These are phyloP conservation scores for Colletotrichum camelliae DNA, from an alignment of 2,329 filamentous ascomycete genomes.

Conservation along the genomic window DNA sequence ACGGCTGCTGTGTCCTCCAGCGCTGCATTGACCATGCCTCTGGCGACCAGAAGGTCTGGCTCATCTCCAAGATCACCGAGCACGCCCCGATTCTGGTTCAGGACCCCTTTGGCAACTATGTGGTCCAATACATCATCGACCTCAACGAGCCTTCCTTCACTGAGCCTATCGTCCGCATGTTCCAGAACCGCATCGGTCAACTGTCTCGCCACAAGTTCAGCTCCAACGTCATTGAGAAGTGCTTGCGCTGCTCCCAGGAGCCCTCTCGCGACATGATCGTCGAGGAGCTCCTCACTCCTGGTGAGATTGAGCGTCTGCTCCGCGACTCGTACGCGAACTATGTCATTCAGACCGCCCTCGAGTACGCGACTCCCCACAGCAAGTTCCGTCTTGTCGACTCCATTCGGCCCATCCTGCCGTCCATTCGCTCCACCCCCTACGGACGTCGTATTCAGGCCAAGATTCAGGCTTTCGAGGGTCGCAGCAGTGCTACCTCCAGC, in stretches of 20 bases:
- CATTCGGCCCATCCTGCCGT: conserved; percentile 83
- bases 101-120: conserved; percentile 98
- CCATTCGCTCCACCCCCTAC: conserved; percentile 89
- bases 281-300: conserved; percentile 75
- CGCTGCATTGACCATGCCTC: conserved; percentile 98
- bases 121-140: conserved; percentile 98
- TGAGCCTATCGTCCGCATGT: conserved; percentile 83
- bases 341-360: conserved; percentile 94
- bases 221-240: conserved; percentile 98
- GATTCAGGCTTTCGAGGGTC: conserved; percentile 68
- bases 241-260: conserved; percentile 80
- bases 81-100: conserved; percentile 91
- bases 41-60: conserved; percentile 83
- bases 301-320: conserved; percentile 86
- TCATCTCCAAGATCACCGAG: conserved; percentile 86
- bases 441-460: conserved; percentile 93
- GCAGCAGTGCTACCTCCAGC: conserved; percentile 46
- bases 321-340: conserved; percentile 97
- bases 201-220: conserved; percentile 97
- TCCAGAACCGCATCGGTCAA: conserved; percentile 73
- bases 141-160: conserved; percentile 88
- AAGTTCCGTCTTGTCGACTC: conserved; percentile 80
- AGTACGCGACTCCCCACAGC: conserved; percentile 77
- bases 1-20: conserved; percentile 97
- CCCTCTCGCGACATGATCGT: conserved; percentile 82